Base-by-base conservation (phyloP, 352 stramenopile genomes). In the Globisporangium spinosum region DNA sequence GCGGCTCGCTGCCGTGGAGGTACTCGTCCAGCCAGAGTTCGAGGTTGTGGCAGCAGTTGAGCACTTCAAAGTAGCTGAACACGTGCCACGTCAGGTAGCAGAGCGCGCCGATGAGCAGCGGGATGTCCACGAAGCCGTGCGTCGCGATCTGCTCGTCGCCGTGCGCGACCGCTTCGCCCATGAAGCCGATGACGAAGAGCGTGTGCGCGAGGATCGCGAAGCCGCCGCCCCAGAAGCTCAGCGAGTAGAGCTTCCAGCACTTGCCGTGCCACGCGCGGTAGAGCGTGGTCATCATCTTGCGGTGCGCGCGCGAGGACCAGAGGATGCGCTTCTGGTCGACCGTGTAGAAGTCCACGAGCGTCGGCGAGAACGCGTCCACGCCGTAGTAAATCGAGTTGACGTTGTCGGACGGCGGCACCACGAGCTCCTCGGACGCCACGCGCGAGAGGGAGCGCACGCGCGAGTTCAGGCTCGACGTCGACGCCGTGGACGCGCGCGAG, bases 271-370 rank as follows among this genome's bases (percentile, higher is more conserved):
- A 92, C 27, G 87, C 83, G 60, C 82, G 77, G 62, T 92, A 83
- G 7, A 95, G 82, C 70, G 87, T 95, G n/a, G 81, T 90, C 82
- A 95, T 92, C 78, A 93, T 93, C 73, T 95, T 95, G 76, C 87
- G 87, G 73, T 95, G 87, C 53, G 85, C 83, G 29, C 87, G 87
- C 55, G 87, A 95, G 54, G 83, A 93, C 87, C 87, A 95, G 68
- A 95, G 83, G 64, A 95, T 90, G 65, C 87, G 87, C 65, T 92
- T 95, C 70, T 92, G 82, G 74, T 93, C 87, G 47, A 81, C 53
- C 55, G 87, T 93, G 85, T 92, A 92, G 60, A 95, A 92, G 64
- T 95, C 87, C 45, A 95, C 84, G 65, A 95, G 82, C 66, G 87
- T 95, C 9, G 85, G 87, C 23, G 85, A 95, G 73, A 95, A 95